These are phyloP conservation scores for Aspergillus luchuensis DNA, from an alignment of 2,329 filamentous ascomycete genomes.

Conservation along the genomic window DNA sequence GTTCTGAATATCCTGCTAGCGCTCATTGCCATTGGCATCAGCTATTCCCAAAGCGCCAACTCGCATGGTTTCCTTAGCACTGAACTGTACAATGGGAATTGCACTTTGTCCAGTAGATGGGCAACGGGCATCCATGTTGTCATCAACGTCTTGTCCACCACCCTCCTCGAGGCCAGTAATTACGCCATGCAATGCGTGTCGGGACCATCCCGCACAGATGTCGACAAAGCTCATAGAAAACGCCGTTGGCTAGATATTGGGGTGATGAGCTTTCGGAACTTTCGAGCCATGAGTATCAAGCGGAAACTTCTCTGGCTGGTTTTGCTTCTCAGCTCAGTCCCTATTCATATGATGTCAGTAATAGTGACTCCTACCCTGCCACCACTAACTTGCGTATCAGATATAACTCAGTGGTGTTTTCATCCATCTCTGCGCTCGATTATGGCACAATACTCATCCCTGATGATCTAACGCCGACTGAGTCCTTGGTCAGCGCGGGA, in stretches of 20 bases:
- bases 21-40: slow-evolving; percentile 11
- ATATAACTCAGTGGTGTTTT: slow-evolving; percentile 20
- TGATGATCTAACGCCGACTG: not conserved
- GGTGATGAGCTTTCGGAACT: slow-evolving; percentile 36
- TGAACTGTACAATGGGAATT: slow-evolving; percentile 16
- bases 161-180: slow-evolving; percentile 51
- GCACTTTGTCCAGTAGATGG: slow-evolving; percentile 14
- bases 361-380: not conserved
- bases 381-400: not conserved
- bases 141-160: slow-evolving; percentile 52
- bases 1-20: slow-evolving; percentile 15
- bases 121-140: slow-evolving; percentile 43
- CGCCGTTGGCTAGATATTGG: slow-evolving; percentile 51
- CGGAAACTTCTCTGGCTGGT: slow-evolving; percentile 18
- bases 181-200: slow-evolving; percentile 56
- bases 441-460: slow-evolving; percentile 11
- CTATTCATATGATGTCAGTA: slow-evolving; percentile 19
- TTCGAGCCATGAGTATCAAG: slow-evolving; percentile 34
- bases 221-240: slow-evolving; percentile 51
- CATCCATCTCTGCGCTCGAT: slow-evolving; percentile 9
- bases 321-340: slow-evolving; percentile 16
- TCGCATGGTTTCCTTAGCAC: not conserved
- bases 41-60: not conserved
- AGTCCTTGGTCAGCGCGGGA: not conserved
- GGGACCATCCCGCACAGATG: slow-evolving; percentile 52